Percentiles rank a stretch among this genome's conserved stretches.
Evolutionary conservation across 768 basidiomycete genomes (phyloP).

Genomic region (Boletus sensibilis): DNA sequence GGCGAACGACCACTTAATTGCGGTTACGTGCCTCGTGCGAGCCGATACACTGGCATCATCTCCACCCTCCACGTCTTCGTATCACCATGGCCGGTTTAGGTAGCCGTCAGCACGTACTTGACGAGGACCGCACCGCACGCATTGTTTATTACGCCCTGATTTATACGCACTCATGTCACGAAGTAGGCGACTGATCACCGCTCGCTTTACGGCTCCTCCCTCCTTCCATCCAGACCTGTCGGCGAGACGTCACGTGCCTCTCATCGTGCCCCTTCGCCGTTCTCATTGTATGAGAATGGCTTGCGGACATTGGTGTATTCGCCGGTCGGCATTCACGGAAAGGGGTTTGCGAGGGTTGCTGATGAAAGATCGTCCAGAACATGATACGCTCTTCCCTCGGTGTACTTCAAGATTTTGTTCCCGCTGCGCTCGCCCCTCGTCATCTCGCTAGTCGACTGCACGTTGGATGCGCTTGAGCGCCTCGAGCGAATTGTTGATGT

Average conservation of each 20-base stretch:
- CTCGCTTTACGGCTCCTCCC: conserved; percentile 28
- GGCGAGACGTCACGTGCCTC: conserved; percentile 29
- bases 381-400: neutral
- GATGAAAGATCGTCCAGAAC: conserved; percentile 24
- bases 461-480: conserved; percentile 27
- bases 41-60: conserved; percentile 72
- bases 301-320: conserved; percentile 23
- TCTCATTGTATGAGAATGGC: conserved; percentile 38
- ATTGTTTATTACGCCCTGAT: conserved; percentile 47
- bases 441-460: conserved; percentile 40
- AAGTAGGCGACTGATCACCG: conserved; percentile 49
- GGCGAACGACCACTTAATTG: conserved; percentile 79
- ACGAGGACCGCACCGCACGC: conserved; percentile 29
- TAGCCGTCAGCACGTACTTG: conserved; percentile 25
- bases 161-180: conserved; percentile 33
- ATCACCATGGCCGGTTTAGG: conserved; percentile 26
- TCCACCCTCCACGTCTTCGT: conserved; percentile 26
- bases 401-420: conserved; percentile 7
- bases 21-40: conserved; percentile 76
- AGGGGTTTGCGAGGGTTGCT: conserved; percentile 27
- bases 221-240: conserved; percentile 16
- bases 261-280: conserved; percentile 16
- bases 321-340: conserved; percentile 27
- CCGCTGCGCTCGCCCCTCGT: conserved; percentile 26
- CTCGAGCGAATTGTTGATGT: conserved; percentile 14